Base-by-base conservation (phyloP, 2,329 filamentous ascomycete species). In the Xylariomycetidae sp. region DNA sequence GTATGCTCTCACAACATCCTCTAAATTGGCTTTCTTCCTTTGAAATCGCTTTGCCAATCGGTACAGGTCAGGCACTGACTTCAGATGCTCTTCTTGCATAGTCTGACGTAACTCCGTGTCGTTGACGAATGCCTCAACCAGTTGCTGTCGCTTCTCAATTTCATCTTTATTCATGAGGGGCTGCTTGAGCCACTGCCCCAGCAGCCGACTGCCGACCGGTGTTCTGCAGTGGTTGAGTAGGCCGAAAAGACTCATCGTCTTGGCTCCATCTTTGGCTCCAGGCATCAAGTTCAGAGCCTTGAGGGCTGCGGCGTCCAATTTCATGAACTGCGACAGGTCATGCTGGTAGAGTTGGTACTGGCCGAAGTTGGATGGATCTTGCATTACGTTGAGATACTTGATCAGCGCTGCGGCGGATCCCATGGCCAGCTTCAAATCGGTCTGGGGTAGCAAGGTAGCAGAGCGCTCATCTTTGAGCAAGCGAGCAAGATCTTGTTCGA, bases 281-380 rank as follows among this genome's bases (percentile, higher is more conserved):
- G 92, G 94, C 89, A 98, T 97, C 23, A 98, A 74, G 51, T 98
- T 98, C 34, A 98, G 72, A 1, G 92, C 92, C 53, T 94, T 90
- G 27, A 98, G 68, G 1, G 92, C 92, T 1, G 92, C 88, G 1
- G 94, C 88, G 61, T 98, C 92, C 4, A 98, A 72, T 63, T 96
- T 98, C 92, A 98, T 98, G 59, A 88, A 98, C 52, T 98, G 89
- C 2, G 89, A 83, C 27, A 98, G 66, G 55, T 98, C 92, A 60
- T 98, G 92, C 61, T 98, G 92, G 55, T 97, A 98, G 12, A 98
- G 75, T 58, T 90, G 87, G 55, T 94, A 98, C 56, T 98, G 90
- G 3, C 94, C 92, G 59, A 96, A 97, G 61, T 98, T 98, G 36
- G 86, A 88, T 1, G 86, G 69, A 56, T 98, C 92, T 18, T 92